phyloP scores from a whole-genome alignment of 2,329 filamentous ascomycete genomes.

The Claviceps pusilla region DNA sequence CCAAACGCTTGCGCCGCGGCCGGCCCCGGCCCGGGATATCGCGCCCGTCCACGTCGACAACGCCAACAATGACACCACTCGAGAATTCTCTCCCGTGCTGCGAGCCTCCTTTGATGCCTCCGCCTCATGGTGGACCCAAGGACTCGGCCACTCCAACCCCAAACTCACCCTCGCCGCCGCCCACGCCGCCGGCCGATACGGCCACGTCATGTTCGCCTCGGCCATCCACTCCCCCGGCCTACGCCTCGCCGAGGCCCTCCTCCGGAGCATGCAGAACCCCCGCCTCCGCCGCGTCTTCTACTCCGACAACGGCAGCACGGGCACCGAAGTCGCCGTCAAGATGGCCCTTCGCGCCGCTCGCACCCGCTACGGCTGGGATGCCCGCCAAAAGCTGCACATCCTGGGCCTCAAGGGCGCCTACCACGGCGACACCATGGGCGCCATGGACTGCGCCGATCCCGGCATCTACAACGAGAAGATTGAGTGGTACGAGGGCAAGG shows the following conservation, averaged over 20 bases:
- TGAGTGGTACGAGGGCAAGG: conserved; percentile 70
- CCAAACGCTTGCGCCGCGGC: conserved; percentile 32
- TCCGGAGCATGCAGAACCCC: conserved; percentile 44
- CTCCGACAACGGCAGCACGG: conserved; percentile 72
- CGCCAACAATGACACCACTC: not conserved
- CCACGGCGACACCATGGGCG: conserved; percentile 76
- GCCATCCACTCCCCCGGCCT: conserved; percentile 68
- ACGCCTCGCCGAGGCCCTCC: conserved; percentile 48
- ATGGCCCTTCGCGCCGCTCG: conserved; percentile 63
- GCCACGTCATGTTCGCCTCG: conserved; percentile 77
- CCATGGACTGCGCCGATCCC: conserved; percentile 74
- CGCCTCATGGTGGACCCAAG: conserved; percentile 86
- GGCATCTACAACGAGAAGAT: conserved; percentile 66
- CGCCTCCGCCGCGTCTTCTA: conserved; percentile 62
- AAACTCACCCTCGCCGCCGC: conserved; percentile 58
- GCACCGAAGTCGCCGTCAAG: conserved; percentile 70
- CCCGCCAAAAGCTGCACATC: conserved; percentile 45
- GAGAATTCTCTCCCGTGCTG: conserved; percentile 6
- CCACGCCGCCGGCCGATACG: conserved; percentile 69
- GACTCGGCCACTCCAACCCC: conserved; percentile 65
- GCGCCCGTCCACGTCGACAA: not conserved
- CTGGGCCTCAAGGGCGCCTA: conserved; percentile 68
- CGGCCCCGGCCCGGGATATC: not conserved
- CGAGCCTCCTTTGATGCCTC: conserved; percentile 63
- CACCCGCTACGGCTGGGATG: conserved; percentile 50